Evolutionary conservation across 805 yeast species (phyloP).

Genomic region (Lipomyces kockii): DNA sequence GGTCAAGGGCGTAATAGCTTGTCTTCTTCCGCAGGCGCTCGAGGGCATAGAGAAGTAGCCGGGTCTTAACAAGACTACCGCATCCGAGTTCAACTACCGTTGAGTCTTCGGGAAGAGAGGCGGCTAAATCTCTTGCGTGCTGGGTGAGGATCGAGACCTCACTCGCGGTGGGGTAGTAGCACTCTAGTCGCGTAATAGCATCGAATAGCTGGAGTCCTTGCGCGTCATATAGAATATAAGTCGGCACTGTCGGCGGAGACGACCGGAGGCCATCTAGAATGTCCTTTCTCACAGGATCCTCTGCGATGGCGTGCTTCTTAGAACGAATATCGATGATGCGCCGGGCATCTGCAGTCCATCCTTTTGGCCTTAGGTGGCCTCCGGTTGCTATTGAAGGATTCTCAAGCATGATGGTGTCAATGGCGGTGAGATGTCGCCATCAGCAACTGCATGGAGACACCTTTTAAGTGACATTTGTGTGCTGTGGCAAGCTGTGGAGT

Average conservation of each 20-base stretch:
- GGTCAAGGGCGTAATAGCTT: conserved; percentile 36
- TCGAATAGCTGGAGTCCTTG: conserved; percentile 38
- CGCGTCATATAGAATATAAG: conserved; percentile 36
- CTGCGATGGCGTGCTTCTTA: neutral
- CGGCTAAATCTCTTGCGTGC: conserved; percentile 28
- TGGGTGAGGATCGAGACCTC: conserved; percentile 28
- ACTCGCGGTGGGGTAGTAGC: conserved; percentile 32
- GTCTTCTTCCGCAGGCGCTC: conserved; percentile 22
- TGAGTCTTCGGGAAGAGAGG: conserved; percentile 20
- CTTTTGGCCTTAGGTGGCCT: neutral
- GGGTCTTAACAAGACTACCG: conserved; percentile 37
- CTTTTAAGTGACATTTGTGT: neutral
- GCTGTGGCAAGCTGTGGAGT: neutral
- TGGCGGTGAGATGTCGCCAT: neutral
- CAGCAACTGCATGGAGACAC: neutral
- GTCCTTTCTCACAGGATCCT: conserved; percentile 4
- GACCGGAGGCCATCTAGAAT: conserved; percentile 1
- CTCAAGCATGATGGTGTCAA: conserved; percentile 1
- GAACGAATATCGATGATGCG: conserved; percentile 3
- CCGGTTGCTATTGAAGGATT: neutral
- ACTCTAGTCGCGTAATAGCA: conserved; percentile 28
- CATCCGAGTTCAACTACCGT: conserved; percentile 37
- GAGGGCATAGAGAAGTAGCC: conserved; percentile 29
- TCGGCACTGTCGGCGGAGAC: conserved; percentile 21
- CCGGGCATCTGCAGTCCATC: neutral